Evolutionary conservation across 148 eudicot genomes (phyloP).

Genomic region (Selenicereus undatus): DNA sequence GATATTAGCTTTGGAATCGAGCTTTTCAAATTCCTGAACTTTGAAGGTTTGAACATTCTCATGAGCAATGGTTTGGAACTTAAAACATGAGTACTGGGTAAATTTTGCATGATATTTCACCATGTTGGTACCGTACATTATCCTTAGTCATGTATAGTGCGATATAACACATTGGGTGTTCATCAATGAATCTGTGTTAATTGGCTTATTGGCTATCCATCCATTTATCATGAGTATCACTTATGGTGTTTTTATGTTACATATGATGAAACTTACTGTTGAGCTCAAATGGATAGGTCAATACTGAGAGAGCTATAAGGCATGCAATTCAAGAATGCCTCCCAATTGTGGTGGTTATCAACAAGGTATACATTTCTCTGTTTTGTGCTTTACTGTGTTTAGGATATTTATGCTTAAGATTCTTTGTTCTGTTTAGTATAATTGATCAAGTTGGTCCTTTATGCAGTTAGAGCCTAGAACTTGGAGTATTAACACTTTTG

Average conservation of each 20-base stretch:
- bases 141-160: too few species aligned
- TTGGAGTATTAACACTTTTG: not conserved
- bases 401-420: not conserved
- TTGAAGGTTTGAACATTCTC: not conserved
- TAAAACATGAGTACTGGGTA: not conserved
- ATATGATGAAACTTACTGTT: not conserved
- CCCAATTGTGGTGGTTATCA: constrained; percentile 88
- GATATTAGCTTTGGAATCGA: not conserved
- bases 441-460: not conserved
- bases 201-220: not conserved
- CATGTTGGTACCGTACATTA: not conserved
- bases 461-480: not conserved
- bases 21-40: not conserved
- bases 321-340: constrained; percentile 95
- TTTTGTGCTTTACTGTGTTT: not conserved
- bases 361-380: constrained; percentile 56
- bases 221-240: not conserved
- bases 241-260: constrained; percentile 1
- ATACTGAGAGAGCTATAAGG: constrained; percentile 97
- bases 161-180: not conserved
- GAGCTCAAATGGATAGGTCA: constrained; percentile 46
- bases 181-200: not conserved
- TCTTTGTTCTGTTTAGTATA: not conserved
- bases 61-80: not conserved
- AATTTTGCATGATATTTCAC: not conserved